phyloP scores from a whole-genome alignment of 176 grass and related monocot species.

The Carex pumila region DNA sequence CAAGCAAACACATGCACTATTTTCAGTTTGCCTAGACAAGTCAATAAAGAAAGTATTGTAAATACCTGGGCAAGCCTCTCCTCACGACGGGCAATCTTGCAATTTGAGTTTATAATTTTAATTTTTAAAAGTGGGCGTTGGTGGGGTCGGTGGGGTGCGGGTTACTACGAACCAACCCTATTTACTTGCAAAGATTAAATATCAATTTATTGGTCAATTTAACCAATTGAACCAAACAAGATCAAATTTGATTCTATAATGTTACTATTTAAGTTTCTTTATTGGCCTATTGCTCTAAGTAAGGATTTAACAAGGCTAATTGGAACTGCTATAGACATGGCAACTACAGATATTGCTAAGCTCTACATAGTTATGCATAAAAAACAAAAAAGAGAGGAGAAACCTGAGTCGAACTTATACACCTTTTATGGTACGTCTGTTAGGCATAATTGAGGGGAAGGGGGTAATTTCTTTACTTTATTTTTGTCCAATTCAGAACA shows the following conservation, averaged over 20 bases:
- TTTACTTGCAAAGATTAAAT: background rate
- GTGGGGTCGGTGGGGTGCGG: too few species aligned
- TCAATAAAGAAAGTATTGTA: too few species aligned
- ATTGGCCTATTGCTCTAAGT: background rate
- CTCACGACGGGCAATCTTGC: too few species aligned
- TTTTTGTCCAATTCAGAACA: background rate
- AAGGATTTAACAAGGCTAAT: background rate
- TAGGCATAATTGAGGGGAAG: background rate
- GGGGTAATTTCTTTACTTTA: constrained; percentile 41
- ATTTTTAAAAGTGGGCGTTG: too few species aligned
- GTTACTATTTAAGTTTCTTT: background rate
- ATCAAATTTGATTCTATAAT: background rate
- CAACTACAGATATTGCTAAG: too few species aligned
- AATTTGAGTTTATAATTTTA: too few species aligned
- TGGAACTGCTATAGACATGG: too few species aligned
- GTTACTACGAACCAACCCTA: background rate
- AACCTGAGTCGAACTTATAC: constrained; percentile 33
- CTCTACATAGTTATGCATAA: background rate
- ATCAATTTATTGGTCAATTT: background rate
- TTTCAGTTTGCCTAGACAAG: too few species aligned
- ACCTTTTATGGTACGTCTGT: too few species aligned
- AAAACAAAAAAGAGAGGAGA: background rate
- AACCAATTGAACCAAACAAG: background rate
- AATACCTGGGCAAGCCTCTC: too few species aligned
- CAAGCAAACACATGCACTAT: too few species aligned